A percentile compares a stretch with the other conserved stretches of the same genome.
phyloP scores from a whole-genome alignment of 805 yeast genomes.

The Zygoascus ofunaensis region DNA sequence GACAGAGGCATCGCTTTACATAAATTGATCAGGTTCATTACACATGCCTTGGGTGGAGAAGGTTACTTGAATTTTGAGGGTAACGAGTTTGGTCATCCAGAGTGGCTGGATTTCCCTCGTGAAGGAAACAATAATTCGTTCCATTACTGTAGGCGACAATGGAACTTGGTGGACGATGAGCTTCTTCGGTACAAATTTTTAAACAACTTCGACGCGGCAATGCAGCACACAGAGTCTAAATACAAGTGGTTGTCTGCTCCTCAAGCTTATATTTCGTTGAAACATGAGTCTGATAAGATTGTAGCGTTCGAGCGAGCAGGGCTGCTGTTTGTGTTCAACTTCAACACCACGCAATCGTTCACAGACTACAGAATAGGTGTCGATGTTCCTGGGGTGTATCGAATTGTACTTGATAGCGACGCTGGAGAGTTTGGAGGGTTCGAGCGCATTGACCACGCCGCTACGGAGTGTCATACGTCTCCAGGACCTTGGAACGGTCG shows the following conservation, averaged over 20 bases:
- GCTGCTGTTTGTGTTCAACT: conserved; percentile 75
- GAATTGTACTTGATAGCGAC: conserved; percentile 69
- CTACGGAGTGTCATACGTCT: conserved; percentile 54
- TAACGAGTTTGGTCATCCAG: conserved; percentile 97
- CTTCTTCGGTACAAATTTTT: conserved; percentile 70
- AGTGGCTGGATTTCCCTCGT: conserved; percentile 97
- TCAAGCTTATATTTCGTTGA: conserved; percentile 77
- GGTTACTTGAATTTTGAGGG: conserved; percentile 95
- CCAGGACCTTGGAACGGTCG: conserved; percentile 76
- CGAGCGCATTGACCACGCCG: conserved; percentile 49
- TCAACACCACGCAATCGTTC: conserved; percentile 77
- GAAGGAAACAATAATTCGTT: conserved; percentile 79
- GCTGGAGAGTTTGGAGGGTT: conserved; percentile 71
- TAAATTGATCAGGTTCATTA: conserved; percentile 78
- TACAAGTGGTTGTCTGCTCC: conserved; percentile 67
- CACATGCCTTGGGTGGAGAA: conserved; percentile 93
- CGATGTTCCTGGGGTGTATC: conserved; percentile 66
- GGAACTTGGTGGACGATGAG: conserved; percentile 74
- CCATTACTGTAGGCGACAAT: conserved; percentile 92
- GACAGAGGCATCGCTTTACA: conserved; percentile 89
- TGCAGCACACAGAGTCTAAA: conserved; percentile 66
- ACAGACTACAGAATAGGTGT: conserved; percentile 89
- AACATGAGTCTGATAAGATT: conserved; percentile 83
- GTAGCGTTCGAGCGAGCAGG: conserved; percentile 84
- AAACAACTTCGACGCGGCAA: conserved; percentile 73